Evolutionary conservation across 768 basidiomycete genomes (phyloP), one percentile per base, ranked within the genome.

Genomic region (Tricholoma bakamatsutake): DNA sequence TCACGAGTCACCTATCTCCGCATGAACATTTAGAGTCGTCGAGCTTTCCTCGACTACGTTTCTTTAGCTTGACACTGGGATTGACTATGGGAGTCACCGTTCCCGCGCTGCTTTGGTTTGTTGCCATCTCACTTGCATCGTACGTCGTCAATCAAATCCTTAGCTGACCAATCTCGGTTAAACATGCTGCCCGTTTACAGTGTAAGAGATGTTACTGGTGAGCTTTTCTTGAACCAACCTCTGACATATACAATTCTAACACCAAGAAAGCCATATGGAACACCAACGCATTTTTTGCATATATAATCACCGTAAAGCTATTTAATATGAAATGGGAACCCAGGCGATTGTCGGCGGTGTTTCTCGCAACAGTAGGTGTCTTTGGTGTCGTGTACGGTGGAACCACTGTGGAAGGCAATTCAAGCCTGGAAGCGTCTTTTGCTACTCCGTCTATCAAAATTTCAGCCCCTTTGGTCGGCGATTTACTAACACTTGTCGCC

Each of bases 261-360:
- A 34, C 10, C 49, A 50, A 54, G 33, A 49, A 40, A 73, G 83
- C 84, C 17, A 82, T 93, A 27, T 93, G 90, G 84, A 95, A 96
- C 66, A 85, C 88, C 7, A 90, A 89, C 63, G 87, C 90, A 0
- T 94, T 98, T 73, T 94, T 93, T 69, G 89, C 90, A 5, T 98
- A 98, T 66, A 67, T 93, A 27, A 81, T 98, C 67, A 81, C 86
- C n/a, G 83, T 94, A 57, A 81, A 81, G 61, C 62, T 93, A 2
- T 84, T 86, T 57, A 72, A 78, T 18, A 71, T 82, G 24, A 73
- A 76, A 60, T 86, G 87, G 87, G 80, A 88, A 58, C 59, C 77
- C 13, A 73, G 80, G 45, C 85, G 81, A 42, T 70, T 93, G 31
- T 65, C 80, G 24, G 86, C 92, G 12, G 93, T 98, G 15, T 64